Evolutionary conservation across 1,284 basidiomycete species (phyloP).

Genomic region (Microstroma glucosiphilum): DNA sequence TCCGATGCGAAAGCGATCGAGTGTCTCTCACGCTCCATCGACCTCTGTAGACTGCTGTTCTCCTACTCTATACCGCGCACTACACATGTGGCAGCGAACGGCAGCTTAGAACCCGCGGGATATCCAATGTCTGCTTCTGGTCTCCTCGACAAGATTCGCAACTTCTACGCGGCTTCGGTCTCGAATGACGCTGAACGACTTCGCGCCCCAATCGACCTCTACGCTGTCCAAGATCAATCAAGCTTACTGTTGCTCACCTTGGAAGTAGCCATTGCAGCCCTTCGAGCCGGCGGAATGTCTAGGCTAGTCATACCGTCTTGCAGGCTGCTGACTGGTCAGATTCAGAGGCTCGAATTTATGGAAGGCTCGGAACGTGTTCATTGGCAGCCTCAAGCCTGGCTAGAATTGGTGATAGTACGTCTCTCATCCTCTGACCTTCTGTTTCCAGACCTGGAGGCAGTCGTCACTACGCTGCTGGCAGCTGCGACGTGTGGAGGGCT

Average conservation of each 20-base stretch:
- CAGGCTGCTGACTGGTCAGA: too few relatives aligned
- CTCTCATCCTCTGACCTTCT: not conserved
- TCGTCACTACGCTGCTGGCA: not conserved
- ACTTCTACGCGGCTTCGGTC: not conserved
- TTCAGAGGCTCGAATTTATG: too few relatives aligned
- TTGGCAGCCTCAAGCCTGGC: slow-evolving; percentile 50
- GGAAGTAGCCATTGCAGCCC: too few relatives aligned
- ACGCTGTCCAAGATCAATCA: too few relatives aligned
- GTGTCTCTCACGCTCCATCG: not conserved
- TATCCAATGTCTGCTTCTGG: not conserved
- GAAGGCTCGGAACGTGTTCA: too few relatives aligned
- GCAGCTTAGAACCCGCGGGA: not conserved
- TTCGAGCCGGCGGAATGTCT: too few relatives aligned
- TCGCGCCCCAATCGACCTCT: too few relatives aligned
- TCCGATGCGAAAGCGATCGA: not conserved
- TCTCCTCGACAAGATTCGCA: slow-evolving; percentile 1
- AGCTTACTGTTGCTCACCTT: too few relatives aligned
- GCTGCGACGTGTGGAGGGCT: too few relatives aligned
- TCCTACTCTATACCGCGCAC: not conserved
- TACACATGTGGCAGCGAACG: not conserved
- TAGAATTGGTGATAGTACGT: not conserved
- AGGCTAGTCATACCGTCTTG: too few relatives aligned
- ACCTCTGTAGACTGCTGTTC: too few relatives aligned
- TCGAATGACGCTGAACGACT: too few relatives aligned
- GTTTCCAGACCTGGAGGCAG: not conserved